Evolutionary conservation across 306 rosid species (phyloP).

Genomic region (Cotoneaster glaucophyllus): DNA sequence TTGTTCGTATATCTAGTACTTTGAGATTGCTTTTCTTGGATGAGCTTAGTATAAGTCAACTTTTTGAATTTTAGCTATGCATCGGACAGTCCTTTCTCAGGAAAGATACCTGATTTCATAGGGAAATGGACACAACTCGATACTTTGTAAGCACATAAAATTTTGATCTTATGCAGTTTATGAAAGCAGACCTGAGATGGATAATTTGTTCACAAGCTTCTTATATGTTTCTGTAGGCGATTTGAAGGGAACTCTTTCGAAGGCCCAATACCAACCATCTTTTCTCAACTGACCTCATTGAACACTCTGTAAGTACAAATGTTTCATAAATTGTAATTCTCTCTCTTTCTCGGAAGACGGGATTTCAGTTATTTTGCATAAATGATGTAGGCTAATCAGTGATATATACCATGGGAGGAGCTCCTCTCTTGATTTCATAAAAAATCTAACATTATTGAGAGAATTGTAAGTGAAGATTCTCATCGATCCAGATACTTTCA

Average conservation of each 20-base stretch:
- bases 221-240: slow-evolving; percentile 9
- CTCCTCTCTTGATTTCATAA: slow-evolving; percentile 22
- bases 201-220: background rate
- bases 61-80: slow-evolving; percentile 4
- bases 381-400: slow-evolving; percentile 18
- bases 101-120: slow-evolving; percentile 23
- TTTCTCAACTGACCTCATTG: slow-evolving; percentile 15
- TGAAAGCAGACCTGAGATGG: background rate
- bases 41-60: background rate
- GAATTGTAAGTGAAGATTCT: slow-evolving; percentile 20
- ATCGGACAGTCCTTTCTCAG: slow-evolving; percentile 16
- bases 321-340: background rate
- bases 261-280: slow-evolving; percentile 28
- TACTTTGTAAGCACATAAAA: background rate
- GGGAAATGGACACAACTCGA: slow-evolving; percentile 24
- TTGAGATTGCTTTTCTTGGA: background rate
- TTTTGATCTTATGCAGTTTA: background rate
- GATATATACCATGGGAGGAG: slow-evolving; percentile 19
- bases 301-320: slow-evolving; percentile 10
- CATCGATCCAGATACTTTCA: background rate
- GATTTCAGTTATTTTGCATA: background rate
- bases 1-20: background rate
- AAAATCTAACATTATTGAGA: slow-evolving; percentile 3
- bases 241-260: slow-evolving; percentile 27
- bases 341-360: background rate